Evolutionary conservation across 1,284 basidiomycete species (phyloP).

Genomic region (Erythrobasidium hasegawianum): DNA sequence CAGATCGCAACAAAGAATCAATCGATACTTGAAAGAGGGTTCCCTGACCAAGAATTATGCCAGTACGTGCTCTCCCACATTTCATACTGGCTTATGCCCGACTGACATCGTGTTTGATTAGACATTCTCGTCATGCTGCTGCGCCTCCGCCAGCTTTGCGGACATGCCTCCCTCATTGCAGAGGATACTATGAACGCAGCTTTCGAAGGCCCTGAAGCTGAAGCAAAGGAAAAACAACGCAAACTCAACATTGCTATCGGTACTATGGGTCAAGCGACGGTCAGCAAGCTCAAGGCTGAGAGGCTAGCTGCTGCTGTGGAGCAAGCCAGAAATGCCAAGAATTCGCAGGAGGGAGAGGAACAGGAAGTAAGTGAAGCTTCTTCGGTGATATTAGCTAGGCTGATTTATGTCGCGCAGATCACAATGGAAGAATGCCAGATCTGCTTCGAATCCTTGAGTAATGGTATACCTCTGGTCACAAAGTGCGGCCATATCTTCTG

Average conservation of each 20-base stretch:
- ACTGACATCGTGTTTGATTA: neutral
- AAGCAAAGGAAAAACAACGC: neutral
- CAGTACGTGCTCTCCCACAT: too few species aligned
- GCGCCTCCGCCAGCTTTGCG: conserved; percentile 59
- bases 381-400: neutral
- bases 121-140: conserved; percentile 59
- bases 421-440: neutral
- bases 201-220: neutral
- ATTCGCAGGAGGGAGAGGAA: neutral
- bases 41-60: conserved; percentile 54
- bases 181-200: neutral
- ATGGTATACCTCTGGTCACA: neutral
- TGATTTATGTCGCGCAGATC: too few species aligned
- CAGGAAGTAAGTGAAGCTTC: neutral
- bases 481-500: neutral
- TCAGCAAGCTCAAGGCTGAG: neutral
- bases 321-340: neutral
- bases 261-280: too few species aligned
- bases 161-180: conserved; percentile 52
- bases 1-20: conserved; percentile 11
- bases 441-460: neutral
- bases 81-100: too few species aligned
- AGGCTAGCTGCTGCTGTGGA: neutral
- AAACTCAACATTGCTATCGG: neutral
- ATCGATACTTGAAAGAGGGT: conserved; percentile 25